A percentile compares a stretch with the other conserved stretches of the same genome.
These are phyloP conservation scores for Hyphopichia wangnamkhiaoensis DNA, from an alignment of 1,139 yeast species.

Conservation along the genomic window DNA sequence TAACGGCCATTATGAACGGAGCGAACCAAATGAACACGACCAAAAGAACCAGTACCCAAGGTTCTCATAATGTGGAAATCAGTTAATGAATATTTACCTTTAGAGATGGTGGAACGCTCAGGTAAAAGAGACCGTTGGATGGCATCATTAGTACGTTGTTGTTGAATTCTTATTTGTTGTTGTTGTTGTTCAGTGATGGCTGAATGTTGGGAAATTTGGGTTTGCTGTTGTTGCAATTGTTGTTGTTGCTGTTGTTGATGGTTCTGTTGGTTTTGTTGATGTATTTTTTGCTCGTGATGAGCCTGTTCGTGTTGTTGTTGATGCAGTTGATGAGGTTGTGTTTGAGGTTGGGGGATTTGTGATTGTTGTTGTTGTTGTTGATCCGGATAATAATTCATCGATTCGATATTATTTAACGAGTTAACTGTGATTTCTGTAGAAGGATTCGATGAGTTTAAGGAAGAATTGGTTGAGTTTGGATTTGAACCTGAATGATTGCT, in stretches of 20 bases:
- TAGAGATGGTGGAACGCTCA: slow-evolving; percentile 40
- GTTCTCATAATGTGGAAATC: slow-evolving; percentile 59
- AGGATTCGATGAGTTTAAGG: slow-evolving; percentile 12
- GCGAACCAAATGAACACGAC: slow-evolving; percentile 60
- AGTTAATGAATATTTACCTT: slow-evolving; percentile 55
- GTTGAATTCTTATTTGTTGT: slow-evolving; percentile 10
- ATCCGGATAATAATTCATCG: slow-evolving; percentile 19
- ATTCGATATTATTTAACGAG: slow-evolving; percentile 16
- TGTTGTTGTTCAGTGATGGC: slow-evolving; percentile 5
- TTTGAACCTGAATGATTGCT: slow-evolving; percentile 4
- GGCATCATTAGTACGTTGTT: slow-evolving; percentile 26
- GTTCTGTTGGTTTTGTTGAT: slow-evolving; percentile 6
- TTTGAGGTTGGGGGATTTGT: slow-evolving; percentile 4
- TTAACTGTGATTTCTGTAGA: slow-evolving; percentile 12
- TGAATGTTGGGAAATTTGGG: slow-evolving; percentile 4
- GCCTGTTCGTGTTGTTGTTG: slow-evolving; percentile 6
- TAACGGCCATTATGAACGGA: slow-evolving; percentile 61
- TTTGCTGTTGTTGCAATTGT: slow-evolving; percentile 7
- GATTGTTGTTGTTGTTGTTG: slow-evolving; percentile 8
- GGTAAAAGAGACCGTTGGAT: slow-evolving; percentile 34
- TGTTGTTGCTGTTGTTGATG: slow-evolving; percentile 10
- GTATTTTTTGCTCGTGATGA: slow-evolving; percentile 9
- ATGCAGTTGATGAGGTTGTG: slow-evolving; percentile 3
- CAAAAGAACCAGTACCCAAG: slow-evolving; percentile 63
- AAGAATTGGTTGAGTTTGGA: slow-evolving; percentile 11